Base-by-base conservation (phyloP, 2,329 filamentous ascomycete genomes). In the Chaetomium olivaceum region DNA sequence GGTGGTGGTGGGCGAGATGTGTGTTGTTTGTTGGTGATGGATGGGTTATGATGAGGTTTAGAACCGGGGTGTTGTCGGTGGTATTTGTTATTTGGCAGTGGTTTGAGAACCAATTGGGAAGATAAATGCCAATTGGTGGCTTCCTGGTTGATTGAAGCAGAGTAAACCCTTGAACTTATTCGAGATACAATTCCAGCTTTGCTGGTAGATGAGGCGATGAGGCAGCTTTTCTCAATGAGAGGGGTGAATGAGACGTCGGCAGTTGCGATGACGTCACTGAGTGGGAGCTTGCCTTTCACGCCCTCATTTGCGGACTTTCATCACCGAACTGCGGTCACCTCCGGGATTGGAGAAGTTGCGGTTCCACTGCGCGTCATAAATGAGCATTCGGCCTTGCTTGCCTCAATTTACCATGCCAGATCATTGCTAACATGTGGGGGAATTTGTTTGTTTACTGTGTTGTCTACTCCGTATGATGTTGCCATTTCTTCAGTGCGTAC, bases 291-390 rank as follows among this genome's bases (percentile, higher is more conserved):
- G 29, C 21, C 48, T 21, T 29, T 21, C 14, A 14, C 14, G 12
- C 21, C 1, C 33, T 36, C 31, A 25, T 39, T 46, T 29, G 39
- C 39, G 25, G n/a, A 11, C 52, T 9, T 12, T 55, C 52, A 46
- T 43, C 36, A 52, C 27, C 27, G 19, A 52, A 60, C 25, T 14
- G 55, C 36, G 39, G 19, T n/a, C 56, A 29, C 39, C 43, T n/a
- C 46, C 3, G 7, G 29, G 33, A 33, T 25, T 52, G 12, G 29
- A 33, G n/a, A 23, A n/a, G 9, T 27, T n/a, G 31, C 23, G 33
- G 54, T 58, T 58, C 61, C 61, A 58, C 61, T 63, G 54, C 54
- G 27, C 61, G 61, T 63, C 61, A 63, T 63, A 31, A 25, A 50
- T 62, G 39, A 48, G 56, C 16, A n/a, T 58, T 58, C 12, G 14